Conservation (phyloP, 257 asterid species). For the Catharanthus roseus region DNA sequence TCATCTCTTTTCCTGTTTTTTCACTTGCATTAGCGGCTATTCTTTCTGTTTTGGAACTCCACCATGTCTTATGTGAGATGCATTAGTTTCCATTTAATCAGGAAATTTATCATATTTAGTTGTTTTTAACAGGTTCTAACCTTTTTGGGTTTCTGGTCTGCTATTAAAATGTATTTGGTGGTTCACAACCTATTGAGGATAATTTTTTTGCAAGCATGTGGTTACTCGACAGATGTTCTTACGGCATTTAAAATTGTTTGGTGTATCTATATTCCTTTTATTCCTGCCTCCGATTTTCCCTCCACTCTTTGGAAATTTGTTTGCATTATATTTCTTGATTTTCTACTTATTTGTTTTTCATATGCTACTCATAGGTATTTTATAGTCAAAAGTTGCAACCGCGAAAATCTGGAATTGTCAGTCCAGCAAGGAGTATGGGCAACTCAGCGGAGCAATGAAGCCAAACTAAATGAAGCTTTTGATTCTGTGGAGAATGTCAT, state of each 20-base stretch:
- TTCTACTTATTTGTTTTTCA: conserved; percentile 28
- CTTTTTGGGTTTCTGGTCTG: neutral
- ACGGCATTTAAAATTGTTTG: neutral
- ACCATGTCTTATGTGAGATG: neutral
- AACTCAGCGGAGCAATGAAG: conserved; percentile 96
- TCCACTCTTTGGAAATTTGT: neutral
- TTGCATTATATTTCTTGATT: conserved; percentile 24
- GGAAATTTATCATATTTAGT: neutral
- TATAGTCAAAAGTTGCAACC: conserved; percentile 95
- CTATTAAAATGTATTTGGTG: neutral
- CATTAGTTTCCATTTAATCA: neutral
- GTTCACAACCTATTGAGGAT: neutral
- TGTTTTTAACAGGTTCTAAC: neutral
- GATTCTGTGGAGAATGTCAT: conserved; percentile 92
- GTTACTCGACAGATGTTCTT: neutral
- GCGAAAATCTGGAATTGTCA: conserved; percentile 94
- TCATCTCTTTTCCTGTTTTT: neutral
- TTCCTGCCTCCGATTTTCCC: neutral
- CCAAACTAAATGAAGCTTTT: conserved; percentile 95
- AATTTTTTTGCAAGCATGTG: neutral
- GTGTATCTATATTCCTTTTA: neutral
- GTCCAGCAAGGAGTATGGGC: conserved; percentile 99
- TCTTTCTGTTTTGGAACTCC: neutral
- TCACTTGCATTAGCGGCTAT: neutral
- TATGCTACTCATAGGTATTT: conserved; percentile 65